Evolutionary conservation across 495 filamentous ascomycete genomes (phyloP), one percentile per base, ranked within the genome.

Genomic region (Penicillium silybi): DNA sequence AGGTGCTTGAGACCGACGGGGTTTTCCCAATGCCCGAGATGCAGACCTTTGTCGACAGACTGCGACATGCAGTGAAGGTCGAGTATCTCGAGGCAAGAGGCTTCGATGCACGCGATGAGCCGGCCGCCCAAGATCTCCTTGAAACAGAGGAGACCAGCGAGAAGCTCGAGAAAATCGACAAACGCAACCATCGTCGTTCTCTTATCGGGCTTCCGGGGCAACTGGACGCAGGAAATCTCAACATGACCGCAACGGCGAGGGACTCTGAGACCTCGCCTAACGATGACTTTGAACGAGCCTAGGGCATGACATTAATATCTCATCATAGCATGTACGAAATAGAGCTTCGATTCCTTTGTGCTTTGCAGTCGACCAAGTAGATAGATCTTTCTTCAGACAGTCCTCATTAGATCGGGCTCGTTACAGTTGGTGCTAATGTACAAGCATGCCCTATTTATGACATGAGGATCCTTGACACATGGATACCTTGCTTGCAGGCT

Each of bases 91-190:
- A 57, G 57, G 65, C 61, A 32, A 70, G 54, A 68, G 73, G 63
- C 15, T 56, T 66, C 54, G 59, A 56, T 56, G 67, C 51, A 53
- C 57, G 40, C 7, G 70, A 78, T 27, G 68, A 69, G 13, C 48
- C 62, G n/a, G 58, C 45, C 18, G 57, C 58, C 22, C 59, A 63
- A 43, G 57, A 73, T 50, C 26, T 54, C 1, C 10, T 58, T 20
- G 67, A 50, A 61, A 74, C 83, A 0, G 85, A 85, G 44, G 85
- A 86, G 49, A 85, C 81, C 41, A 86, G 80, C 53, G 84, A 88
- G 41, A 70, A 69, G 46, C 60, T 72, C 53, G 84, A 88, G 39
- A 70, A 69, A 47, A 59, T 72, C 10, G 72, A 74, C 50, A 67
- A 68, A 48, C 71, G 69, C 35, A 68, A 58, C 43, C 66, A 77